These are phyloP conservation scores for Diaporthe citriasiana DNA, from an alignment of 2,329 filamentous ascomycete genomes.

Conservation along the genomic window DNA sequence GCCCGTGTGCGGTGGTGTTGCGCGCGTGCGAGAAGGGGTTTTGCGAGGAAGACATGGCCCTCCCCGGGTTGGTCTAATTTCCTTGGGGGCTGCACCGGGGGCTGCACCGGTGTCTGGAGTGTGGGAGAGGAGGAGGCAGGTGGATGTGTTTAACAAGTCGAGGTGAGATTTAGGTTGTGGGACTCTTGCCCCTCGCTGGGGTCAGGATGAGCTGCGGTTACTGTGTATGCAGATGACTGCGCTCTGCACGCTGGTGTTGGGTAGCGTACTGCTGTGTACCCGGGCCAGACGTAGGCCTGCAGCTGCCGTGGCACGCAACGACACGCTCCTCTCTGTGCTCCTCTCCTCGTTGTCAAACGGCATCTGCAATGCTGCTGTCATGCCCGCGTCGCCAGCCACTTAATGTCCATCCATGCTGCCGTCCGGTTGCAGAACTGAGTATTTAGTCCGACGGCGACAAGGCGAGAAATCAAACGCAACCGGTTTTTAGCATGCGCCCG, in stretches of 20 bases:
- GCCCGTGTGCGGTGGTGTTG: constrained; percentile 22
- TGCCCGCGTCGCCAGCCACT: background rate
- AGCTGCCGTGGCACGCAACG: constrained; percentile 39
- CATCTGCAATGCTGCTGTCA: constrained; percentile 22
- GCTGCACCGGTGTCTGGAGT: background rate
- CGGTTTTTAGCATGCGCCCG: background rate
- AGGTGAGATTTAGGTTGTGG: background rate
- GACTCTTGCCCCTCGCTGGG: background rate
- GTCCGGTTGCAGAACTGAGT: background rate
- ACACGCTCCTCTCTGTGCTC: constrained; percentile 31
- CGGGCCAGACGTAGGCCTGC: constrained; percentile 12
- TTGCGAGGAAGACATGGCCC: constrained; percentile 37
- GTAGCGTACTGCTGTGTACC: no score
- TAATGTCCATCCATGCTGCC: background rate
- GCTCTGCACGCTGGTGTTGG: background rate
- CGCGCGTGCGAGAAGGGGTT: constrained; percentile 37
- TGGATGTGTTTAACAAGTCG: background rate
- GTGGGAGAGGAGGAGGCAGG: background rate
- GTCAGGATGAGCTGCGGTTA: background rate
- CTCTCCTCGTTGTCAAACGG: background rate
- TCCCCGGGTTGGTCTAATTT: background rate
- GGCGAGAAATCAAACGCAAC: background rate
- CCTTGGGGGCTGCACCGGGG: background rate
- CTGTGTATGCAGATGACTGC: background rate
- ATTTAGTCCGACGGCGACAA: background rate